Conservation (phyloP, 1,284 basidiomycete species). For the Cerrena zonata region DNA sequence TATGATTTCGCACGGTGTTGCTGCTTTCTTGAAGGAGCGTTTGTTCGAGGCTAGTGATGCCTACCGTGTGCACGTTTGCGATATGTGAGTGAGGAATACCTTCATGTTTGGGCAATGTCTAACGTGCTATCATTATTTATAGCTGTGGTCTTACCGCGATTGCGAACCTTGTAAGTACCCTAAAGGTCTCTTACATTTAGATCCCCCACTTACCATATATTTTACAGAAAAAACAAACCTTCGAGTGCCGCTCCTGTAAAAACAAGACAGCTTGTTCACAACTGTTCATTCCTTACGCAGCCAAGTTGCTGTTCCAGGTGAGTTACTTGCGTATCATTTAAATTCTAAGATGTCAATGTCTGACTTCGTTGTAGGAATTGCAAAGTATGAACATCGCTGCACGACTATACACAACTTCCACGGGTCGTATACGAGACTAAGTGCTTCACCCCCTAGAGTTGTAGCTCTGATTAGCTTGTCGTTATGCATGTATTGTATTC, state of each 20-base stretch:
- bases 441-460: conserved; percentile 10
- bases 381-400: conserved; percentile 90
- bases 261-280: conserved; percentile 93
- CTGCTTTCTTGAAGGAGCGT: conserved; percentile 93
- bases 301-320: conserved; percentile 88
- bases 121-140: conserved; percentile 10
- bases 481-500: conserved; percentile 46
- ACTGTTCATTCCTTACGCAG: conserved; percentile 86
- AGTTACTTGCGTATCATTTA: conserved; percentile 14
- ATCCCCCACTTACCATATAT: no score
- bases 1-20: conserved; percentile 99
- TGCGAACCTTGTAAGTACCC: conserved; percentile 79
- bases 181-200: background rate
- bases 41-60: conserved; percentile 91
- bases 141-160: conserved; percentile 93
- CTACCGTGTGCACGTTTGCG: conserved; percentile 93
- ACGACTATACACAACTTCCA: conserved; percentile 75
- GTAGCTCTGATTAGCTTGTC: conserved; percentile 14
- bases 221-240: conserved; percentile 77
- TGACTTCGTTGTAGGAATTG: conserved; percentile 51
- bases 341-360: background rate
- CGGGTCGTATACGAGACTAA: conserved; percentile 72
- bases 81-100: conserved; percentile 63
- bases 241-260: conserved; percentile 87
- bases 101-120: background rate